These are phyloP conservation scores for Pichia nakasei DNA, from an alignment of 805 yeast genomes.

Conservation along the genomic window DNA sequence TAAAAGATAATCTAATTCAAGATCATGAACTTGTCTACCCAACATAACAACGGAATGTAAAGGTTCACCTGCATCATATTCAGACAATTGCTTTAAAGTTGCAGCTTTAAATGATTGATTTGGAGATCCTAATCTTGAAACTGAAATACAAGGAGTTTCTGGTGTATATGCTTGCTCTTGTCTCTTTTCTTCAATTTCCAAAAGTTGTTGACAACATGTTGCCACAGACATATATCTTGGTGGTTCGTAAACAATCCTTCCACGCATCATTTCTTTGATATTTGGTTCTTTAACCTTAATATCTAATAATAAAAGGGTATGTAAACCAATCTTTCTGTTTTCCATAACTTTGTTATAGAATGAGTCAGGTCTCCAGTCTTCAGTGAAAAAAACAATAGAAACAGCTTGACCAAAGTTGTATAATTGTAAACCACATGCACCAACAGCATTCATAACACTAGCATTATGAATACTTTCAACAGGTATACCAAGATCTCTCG, in stretches of 20 bases:
- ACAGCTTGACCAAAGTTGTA: constrained; percentile 96
- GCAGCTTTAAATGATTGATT: constrained; percentile 77
- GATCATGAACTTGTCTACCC: constrained; percentile 90
- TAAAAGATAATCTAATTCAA: constrained; percentile 77
- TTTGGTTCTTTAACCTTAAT: constrained; percentile 97
- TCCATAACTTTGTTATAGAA: constrained; percentile 86
- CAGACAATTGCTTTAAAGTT: constrained; percentile 64
- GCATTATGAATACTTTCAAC: constrained; percentile 90
- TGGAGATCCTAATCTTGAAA: constrained; percentile 86
- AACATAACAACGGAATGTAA: constrained; percentile 83
- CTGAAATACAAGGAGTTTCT: constrained; percentile 87
- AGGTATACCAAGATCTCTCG: constrained; percentile 70
- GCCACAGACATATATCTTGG: constrained; percentile 93
- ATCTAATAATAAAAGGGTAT: constrained; percentile 79
- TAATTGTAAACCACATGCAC: constrained; percentile 93
- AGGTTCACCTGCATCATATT: constrained; percentile 90
- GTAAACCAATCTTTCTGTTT: constrained; percentile 84
- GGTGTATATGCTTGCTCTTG: constrained; percentile 72
- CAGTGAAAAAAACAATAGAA: constrained; percentile 94
- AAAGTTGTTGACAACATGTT: constrained; percentile 79
- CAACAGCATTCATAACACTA: constrained; percentile 96
- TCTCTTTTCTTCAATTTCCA: constrained; percentile 79
- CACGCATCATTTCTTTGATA: constrained; percentile 87
- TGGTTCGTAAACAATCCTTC: constrained; percentile 87
- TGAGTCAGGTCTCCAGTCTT: constrained; percentile 92